These are phyloP conservation scores for Scleroderma bovista DNA, from an alignment of 768 basidiomycete genomes.

Conservation along the genomic window DNA sequence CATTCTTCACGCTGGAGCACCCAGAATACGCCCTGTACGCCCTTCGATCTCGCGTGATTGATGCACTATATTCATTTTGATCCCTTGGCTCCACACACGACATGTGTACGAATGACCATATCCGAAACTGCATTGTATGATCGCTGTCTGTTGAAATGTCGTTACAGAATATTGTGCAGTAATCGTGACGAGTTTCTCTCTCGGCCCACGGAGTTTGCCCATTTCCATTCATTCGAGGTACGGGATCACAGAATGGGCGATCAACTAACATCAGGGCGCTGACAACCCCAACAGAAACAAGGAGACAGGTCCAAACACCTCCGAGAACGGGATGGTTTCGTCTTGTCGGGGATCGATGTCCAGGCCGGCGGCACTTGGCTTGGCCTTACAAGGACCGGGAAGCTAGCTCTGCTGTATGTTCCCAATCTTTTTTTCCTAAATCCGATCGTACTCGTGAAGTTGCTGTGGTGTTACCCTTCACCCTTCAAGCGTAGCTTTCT, in stretches of 20 bases:
- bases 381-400: constrained; percentile 61
- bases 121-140: neutral
- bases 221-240: constrained; percentile 60
- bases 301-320: neutral
- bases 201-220: constrained; percentile 60
- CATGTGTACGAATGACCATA: neutral
- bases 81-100: neutral
- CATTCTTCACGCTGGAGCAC: constrained; percentile 70
- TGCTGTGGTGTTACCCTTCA: neutral
- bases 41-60: constrained; percentile 1
- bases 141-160: neutral
- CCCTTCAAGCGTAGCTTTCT: neutral
- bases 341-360: constrained; percentile 73
- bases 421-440: neutral
- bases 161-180: constrained; percentile 57
- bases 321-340: constrained; percentile 9
- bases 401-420: constrained; percentile 67
- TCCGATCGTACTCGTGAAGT: no score
- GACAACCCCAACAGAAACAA: constrained; percentile 7
- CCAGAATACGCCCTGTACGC: constrained; percentile 72
- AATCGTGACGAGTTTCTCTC: constrained; percentile 74
- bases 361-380: constrained; percentile 81
- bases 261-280: constrained; percentile 1
- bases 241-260: constrained; percentile 1
- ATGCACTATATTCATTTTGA: neutral